These are phyloP conservation scores for Beta lomatogona DNA, from an alignment of 179 eudicot species.

Conservation along the genomic window DNA sequence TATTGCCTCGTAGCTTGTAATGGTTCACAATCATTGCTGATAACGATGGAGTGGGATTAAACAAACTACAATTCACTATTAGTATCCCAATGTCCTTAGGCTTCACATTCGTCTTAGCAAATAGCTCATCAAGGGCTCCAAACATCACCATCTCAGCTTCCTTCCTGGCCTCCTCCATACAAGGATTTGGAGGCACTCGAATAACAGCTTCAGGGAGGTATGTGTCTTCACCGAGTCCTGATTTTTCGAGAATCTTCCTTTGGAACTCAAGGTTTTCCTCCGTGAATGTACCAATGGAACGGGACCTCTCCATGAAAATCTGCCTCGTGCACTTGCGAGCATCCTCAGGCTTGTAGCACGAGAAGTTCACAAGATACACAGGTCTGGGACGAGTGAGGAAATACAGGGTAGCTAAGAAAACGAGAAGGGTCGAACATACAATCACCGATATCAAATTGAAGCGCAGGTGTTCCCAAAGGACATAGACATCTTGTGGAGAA, in stretches of 20 bases:
- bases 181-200: conserved; percentile 22
- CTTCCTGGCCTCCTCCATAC: conserved; percentile 28
- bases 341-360: conserved; percentile 58
- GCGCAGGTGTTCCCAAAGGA: conserved; percentile 58
- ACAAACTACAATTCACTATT: conserved; percentile 33
- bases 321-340: conserved; percentile 58
- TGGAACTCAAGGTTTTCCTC: conserved; percentile 25
- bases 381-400: conserved; percentile 55
- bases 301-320: conserved; percentile 54
- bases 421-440: conserved; percentile 50
- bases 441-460: conserved; percentile 53
- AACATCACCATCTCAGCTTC: conserved; percentile 34
- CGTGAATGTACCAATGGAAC: conserved; percentile 24
- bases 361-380: conserved; percentile 60
- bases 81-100: conserved; percentile 30
- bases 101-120: conserved; percentile 26
- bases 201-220: conserved; percentile 26
- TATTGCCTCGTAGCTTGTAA: conserved; percentile 30
- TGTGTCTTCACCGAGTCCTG: conserved; percentile 33
- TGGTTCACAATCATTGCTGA: conserved; percentile 33
- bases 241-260: conserved; percentile 29
- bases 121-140: conserved; percentile 34
- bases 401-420: conserved; percentile 50
- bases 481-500: conserved; percentile 41
- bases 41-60: conserved; percentile 31